Conservation (phyloP, 2,329 filamentous ascomycete genomes). For the Boeremia exigua region DNA sequence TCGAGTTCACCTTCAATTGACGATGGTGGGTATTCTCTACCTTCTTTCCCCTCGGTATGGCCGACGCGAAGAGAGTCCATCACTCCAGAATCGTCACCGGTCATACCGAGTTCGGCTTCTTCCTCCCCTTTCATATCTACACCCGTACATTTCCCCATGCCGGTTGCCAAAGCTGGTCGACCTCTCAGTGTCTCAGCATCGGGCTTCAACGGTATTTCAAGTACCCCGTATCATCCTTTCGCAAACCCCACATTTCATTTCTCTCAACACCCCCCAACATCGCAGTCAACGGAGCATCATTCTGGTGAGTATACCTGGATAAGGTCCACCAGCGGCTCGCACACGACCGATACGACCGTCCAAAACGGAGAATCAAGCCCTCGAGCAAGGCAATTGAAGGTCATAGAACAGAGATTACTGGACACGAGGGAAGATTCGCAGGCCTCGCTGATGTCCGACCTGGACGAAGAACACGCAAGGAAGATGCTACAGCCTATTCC, state of each 20-base stretch:
- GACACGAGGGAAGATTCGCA: slow-evolving; percentile 38
- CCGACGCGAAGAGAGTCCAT: slow-evolving; percentile 52
- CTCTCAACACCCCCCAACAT: slow-evolving; percentile 27
- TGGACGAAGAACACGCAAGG: slow-evolving; percentile 45
- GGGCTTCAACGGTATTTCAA: slow-evolving; percentile 27
- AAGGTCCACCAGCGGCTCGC: slow-evolving; percentile 23
- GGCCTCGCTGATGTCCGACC: slow-evolving; percentile 38
- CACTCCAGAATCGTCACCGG: slow-evolving; percentile 44
- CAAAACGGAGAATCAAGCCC: slow-evolving; percentile 26
- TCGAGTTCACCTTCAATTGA: slow-evolving; percentile 98
- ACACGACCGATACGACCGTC: slow-evolving; percentile 1
- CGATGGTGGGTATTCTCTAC: slow-evolving; percentile 83
- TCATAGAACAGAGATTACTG: slow-evolving; percentile 20
- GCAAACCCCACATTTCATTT: slow-evolving; percentile 43
- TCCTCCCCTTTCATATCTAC: slow-evolving; percentile 54
- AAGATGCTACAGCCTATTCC: slow-evolving; percentile 51
- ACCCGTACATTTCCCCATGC: slow-evolving; percentile 53
- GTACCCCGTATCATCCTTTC: slow-evolving; percentile 42
- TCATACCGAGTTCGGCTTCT: slow-evolving; percentile 35
- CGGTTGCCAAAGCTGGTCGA: slow-evolving; percentile 30
- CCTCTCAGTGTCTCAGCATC: slow-evolving; percentile 36
- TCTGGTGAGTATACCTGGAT: slow-evolving; percentile 56
- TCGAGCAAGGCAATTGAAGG: slow-evolving; percentile 20
- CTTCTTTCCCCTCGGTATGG: slow-evolving; percentile 45
- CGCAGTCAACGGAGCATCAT: slow-evolving; percentile 55